Evolutionary conservation across 139 green algal species (phyloP).

Genomic region (Chlamydomonas urium): DNA sequence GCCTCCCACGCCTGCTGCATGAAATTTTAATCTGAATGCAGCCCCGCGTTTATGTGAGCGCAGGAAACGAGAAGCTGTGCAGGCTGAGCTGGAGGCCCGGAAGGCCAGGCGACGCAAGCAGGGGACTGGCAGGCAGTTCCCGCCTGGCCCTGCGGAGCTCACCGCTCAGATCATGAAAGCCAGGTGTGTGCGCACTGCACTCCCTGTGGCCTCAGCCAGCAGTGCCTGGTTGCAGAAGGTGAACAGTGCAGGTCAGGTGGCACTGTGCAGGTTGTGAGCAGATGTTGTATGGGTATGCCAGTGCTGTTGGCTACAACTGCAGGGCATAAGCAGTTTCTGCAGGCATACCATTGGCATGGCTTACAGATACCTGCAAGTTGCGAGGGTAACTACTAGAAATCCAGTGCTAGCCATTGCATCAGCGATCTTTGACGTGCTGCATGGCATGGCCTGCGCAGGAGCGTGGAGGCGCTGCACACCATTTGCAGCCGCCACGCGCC

Average conservation of each 20-base stretch:
- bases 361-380: too few species aligned
- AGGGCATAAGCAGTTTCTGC: too few species aligned
- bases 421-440: too few species aligned
- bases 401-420: too few species aligned
- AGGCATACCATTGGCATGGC: too few species aligned
- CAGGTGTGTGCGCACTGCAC: neutral
- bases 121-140: neutral
- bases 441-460: too few species aligned
- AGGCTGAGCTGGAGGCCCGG: too few species aligned
- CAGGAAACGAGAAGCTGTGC: too few species aligned
- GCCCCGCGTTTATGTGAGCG: neutral
- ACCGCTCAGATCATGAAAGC: conserved; percentile 3
- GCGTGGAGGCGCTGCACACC: neutral
- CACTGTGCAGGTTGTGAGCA: neutral
- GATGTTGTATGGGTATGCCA: neutral
- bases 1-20: neutral
- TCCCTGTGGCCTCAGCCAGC: neutral
- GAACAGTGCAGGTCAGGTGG: neutral
- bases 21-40: neutral
- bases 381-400: too few species aligned
- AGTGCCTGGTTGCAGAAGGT: neutral
- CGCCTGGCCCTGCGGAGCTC: neutral
- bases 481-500: neutral
- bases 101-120: too few species aligned
- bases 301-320: too few species aligned